phyloP scores from a whole-genome alignment of 2,329 filamentous ascomycete species.

The Trichoderma harzianum region DNA sequence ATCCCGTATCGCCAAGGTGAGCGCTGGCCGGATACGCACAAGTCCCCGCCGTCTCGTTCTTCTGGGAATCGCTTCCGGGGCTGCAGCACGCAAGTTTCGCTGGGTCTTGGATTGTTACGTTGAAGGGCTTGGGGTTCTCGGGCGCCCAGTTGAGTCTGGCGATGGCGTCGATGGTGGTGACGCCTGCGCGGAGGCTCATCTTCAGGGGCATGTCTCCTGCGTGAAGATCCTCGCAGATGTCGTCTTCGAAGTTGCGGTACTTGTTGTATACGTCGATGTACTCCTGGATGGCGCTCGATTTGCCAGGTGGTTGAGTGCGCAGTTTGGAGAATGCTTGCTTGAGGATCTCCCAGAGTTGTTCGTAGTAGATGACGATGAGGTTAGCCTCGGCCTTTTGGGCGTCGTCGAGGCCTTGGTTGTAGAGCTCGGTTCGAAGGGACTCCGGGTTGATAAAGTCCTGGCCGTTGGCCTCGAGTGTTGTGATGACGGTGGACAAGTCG shows the following conservation, averaged over 20 bases:
- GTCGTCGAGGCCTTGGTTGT: constrained; percentile 24
- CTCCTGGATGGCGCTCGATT: constrained; percentile 28
- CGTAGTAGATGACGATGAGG: constrained; percentile 28
- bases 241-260: constrained; percentile 29
- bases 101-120: constrained; percentile 36
- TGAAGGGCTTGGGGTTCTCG: constrained; percentile 25
- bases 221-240: constrained; percentile 36
- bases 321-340: constrained; percentile 31
- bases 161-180: constrained; percentile 28
- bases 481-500: constrained; percentile 34
- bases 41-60: constrained; percentile 18
- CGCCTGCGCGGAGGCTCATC: constrained; percentile 34
- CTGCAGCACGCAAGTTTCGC: constrained; percentile 34
- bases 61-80: constrained; percentile 26
- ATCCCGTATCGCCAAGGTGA: constrained; percentile 29
- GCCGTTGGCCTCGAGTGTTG: constrained; percentile 29
- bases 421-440: constrained; percentile 28
- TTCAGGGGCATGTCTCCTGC: constrained; percentile 30
- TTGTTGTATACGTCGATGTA: constrained; percentile 34
- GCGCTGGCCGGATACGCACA: constrained; percentile 34
- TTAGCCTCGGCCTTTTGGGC: constrained; percentile 25
- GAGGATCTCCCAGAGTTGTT: constrained; percentile 32
- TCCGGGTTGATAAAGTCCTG: constrained; percentile 30
- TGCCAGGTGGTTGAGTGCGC: constrained; percentile 15
- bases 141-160: constrained; percentile 32